Evolutionary conservation across 306 rosid genomes (phyloP), one percentile per base, ranked within the genome.

Genomic region (Nissolia schottii): DNA sequence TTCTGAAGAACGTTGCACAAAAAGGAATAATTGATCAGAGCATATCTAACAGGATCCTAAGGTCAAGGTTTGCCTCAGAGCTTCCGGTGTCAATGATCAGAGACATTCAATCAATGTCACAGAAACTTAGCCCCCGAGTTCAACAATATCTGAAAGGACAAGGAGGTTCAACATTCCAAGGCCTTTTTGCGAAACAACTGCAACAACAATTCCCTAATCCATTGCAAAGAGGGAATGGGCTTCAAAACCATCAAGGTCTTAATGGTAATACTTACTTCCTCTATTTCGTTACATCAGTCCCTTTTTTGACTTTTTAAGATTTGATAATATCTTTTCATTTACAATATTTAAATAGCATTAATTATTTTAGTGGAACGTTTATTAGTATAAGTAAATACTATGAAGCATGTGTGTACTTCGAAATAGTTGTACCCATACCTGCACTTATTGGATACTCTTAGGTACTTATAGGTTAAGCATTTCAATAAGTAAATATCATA

Each of bases 51-150:
- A 82, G 75, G 27, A 55, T 62, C 2, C 35, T 76, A 22, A 80
- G 68, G 64, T 86, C 94, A 78, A 85, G 46, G 29, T 86, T 90
- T 15, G 89, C 86, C 7, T 12, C 57, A 5, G 70, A 80, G 18
- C 76, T 83, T 23, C 74, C 88, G 12, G 1, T 56, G 0, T 19
- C 63, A 3, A 0, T 73, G 27, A 50, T 79, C 32, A 63, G 14
- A 43, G 68, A 61, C 2, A 8, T 55, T 4, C 78, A 68, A 64
- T n/a, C 8, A 40, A 56, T 48, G 24, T 1, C 11, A 2, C 27
- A 20, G 2, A 60, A 41, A 7, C 25, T 40, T 0, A 64, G 15
- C 35, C 28, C 10, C 5, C 75, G 62, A 0, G 15, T 18, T 5
- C 60, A 40, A 0, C 75, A 50, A 40, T 64, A 70, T n/a, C 2